Evolutionary conservation across 2,329 filamentous ascomycete genomes (phyloP).

Genomic region (Paraconiothyrium sp.): DNA sequence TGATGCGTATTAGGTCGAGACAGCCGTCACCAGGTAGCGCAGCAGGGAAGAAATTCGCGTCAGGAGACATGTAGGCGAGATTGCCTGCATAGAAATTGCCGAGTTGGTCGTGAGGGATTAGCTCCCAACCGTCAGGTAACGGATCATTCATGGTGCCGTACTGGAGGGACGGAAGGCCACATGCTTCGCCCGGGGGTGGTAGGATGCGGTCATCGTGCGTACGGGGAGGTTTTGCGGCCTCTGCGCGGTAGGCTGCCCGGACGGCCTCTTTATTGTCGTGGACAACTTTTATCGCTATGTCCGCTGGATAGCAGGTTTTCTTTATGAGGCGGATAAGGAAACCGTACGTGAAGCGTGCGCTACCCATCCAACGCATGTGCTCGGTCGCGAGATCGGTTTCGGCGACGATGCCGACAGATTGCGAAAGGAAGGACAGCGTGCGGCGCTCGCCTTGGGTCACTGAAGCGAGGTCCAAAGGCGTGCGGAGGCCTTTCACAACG

Average conservation of each 20-base stretch:
- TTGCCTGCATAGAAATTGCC: conserved; percentile 96
- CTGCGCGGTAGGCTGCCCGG: conserved; percentile 72
- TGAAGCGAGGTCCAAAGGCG: conserved; percentile 84
- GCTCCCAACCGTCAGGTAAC: conserved; percentile 79
- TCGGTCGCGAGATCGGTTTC: conserved; percentile 92
- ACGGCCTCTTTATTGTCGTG: conserved; percentile 79
- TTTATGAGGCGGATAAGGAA: conserved; percentile 79
- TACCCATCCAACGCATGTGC: conserved; percentile 91
- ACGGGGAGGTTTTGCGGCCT: conserved; percentile 35
- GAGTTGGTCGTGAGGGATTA: conserved; percentile 77
- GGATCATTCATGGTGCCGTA: conserved; percentile 84
- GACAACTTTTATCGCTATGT: conserved; percentile 85
- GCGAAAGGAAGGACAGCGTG: conserved; percentile 87
- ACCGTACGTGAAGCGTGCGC: conserved; percentile 83
- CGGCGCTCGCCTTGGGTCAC: conserved; percentile 82
- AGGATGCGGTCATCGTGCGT: conserved; percentile 35
- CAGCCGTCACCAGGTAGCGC: conserved; percentile 84
- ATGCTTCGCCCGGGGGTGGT: conserved; percentile 23
- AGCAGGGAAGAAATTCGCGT: conserved; percentile 87
- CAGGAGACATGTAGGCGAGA: conserved; percentile 90
- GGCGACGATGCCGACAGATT: conserved; percentile 87
- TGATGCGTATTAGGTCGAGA: conserved; percentile 83
- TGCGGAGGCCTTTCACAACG: conserved; percentile 87
- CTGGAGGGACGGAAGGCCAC: conserved; percentile 73
- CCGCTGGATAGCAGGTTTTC: conserved; percentile 85